Base-by-base conservation (phyloP, 2,329 filamentous ascomycete species). In the Zelopaecilomyces penicillatus region DNA sequence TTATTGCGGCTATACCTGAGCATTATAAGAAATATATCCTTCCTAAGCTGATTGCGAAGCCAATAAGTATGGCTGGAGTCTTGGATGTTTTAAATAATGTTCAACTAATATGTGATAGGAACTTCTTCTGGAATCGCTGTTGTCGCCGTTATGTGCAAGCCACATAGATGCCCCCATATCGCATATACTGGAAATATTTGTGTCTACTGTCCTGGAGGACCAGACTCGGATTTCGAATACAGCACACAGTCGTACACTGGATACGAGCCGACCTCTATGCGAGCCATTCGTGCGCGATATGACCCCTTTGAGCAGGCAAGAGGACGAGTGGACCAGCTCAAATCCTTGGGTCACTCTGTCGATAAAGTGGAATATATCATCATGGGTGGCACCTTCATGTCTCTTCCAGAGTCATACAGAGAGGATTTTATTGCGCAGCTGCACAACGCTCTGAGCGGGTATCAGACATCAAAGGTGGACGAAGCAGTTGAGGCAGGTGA, bases 311-410 rank as follows among this genome's bases (percentile, higher is more conserved):
- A 98, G 66, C 93, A 98, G 70, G 93, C 93, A 11, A 78, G 93
- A 62, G 93, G 93, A 36, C 82, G 93, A 54, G 91, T 98, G 5
- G 94, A 98, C 57, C 93, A 98, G 68, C 88, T 98, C 60, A 94
- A 95, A 65, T 86, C 87, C 2, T 75, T 98, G 0, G 93, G 93
- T 1, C 93, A 98, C 65, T 95, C 88, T 38, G 93, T 98, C 39
- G 93, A 98, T 69, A 98, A 98, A 65, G 93, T 98, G 27, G 93
- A 98, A 70, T 98, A 97, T 65, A 98, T 98, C 61, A 95, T 98
- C 62, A 98, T 98, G 93, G 93, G 93, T 48, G 93, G 93, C 53
- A 98, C 93, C 0, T 98, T 98, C 67, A 98, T 98, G 94, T 97
- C 91, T 3, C 69, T 98, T 28, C 77, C 91, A 6, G 82, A 89